These are phyloP conservation scores for Chalaropsis thielavioides DNA, from an alignment of 2,329 filamentous ascomycete genomes.

Conservation along the genomic window DNA sequence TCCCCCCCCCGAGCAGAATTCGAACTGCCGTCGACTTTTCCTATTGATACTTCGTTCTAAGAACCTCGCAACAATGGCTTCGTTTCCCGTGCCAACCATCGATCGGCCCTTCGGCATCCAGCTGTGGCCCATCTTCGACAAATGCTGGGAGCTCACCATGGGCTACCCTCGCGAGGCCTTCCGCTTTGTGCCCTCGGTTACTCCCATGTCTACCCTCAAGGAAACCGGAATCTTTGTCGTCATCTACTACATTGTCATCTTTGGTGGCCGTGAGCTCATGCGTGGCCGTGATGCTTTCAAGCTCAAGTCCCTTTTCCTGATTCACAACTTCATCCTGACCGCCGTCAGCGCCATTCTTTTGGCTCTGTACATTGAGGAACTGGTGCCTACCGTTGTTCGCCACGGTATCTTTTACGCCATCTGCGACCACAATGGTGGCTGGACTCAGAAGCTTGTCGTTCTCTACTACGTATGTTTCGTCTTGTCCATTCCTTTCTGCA, in stretches of 20 bases:
- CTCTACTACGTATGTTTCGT: slow-evolving; percentile 76
- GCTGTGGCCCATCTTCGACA: slow-evolving; percentile 89
- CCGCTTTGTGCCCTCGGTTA: slow-evolving; percentile 64
- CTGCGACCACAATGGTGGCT: slow-evolving; percentile 68
- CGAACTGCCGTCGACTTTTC: slow-evolving; percentile 3
- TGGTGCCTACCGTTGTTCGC: slow-evolving; percentile 67
- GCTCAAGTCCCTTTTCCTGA: slow-evolving; percentile 75
- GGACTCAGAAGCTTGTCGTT: slow-evolving; percentile 84
- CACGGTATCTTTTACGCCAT: slow-evolving; percentile 81
- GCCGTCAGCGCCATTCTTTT: slow-evolving; percentile 68
- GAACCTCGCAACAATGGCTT: slow-evolving; percentile 14
- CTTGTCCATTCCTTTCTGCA: neutral
- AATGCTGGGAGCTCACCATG: slow-evolving; percentile 58
- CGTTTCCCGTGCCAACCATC: slow-evolving; percentile 49
- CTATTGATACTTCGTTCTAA: neutral
- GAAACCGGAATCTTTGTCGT: slow-evolving; percentile 67
- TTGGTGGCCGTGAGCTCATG: slow-evolving; percentile 87
- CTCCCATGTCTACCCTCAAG: slow-evolving; percentile 79
- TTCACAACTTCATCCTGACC: slow-evolving; percentile 94
- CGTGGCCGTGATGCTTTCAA: slow-evolving; percentile 71
- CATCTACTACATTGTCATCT: slow-evolving; percentile 85
- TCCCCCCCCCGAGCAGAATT: neutral
- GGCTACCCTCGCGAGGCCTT: slow-evolving; percentile 83
- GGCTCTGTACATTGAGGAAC: slow-evolving; percentile 77
- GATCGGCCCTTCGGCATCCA: slow-evolving; percentile 84